Evolutionary conservation across 2,329 filamentous ascomycete genomes (phyloP).

Genomic region (Neopestalotiopsis rosae): DNA sequence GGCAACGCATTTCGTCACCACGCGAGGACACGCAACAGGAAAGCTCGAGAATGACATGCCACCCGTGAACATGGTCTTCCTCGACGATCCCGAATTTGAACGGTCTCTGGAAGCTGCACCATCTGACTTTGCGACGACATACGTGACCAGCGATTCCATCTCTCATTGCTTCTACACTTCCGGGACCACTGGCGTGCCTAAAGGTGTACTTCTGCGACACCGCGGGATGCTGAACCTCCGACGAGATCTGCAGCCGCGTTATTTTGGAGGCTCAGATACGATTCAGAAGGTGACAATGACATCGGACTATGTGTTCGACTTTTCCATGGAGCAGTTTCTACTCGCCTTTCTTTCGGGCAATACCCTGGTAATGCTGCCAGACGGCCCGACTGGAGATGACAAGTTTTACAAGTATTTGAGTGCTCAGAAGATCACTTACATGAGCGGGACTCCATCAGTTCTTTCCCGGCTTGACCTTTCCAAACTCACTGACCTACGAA

Average conservation of each 20-base stretch:
- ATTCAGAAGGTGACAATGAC: conserved; percentile 72
- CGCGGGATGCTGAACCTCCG: conserved; percentile 79
- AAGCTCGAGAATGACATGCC: neutral
- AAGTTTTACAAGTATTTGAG: neutral
- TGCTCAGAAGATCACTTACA: neutral
- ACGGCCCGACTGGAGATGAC: conserved; percentile 54
- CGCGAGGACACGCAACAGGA: neutral
- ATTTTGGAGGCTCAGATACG: conserved; percentile 63
- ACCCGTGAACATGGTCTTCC: neutral
- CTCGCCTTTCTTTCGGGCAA: conserved; percentile 81
- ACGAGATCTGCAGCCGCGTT: conserved; percentile 67
- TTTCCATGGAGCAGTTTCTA: conserved; percentile 81
- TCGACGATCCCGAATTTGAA: neutral
- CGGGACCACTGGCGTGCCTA: conserved; percentile 18
- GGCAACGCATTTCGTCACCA: neutral
- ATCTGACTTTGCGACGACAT: neutral
- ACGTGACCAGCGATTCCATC: neutral
- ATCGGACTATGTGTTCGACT: conserved; percentile 90
- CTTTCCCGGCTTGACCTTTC: neutral
- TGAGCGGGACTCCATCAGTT: conserved; percentile 2
- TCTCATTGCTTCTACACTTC: conserved; percentile 16
- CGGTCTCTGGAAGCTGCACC: neutral
- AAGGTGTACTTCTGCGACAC: conserved; percentile 19
- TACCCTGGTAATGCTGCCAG: conserved; percentile 74
- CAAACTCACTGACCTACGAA: neutral